These are phyloP conservation scores for Lipomyces japonicus DNA, from an alignment of 805 yeast genomes.

Conservation along the genomic window DNA sequence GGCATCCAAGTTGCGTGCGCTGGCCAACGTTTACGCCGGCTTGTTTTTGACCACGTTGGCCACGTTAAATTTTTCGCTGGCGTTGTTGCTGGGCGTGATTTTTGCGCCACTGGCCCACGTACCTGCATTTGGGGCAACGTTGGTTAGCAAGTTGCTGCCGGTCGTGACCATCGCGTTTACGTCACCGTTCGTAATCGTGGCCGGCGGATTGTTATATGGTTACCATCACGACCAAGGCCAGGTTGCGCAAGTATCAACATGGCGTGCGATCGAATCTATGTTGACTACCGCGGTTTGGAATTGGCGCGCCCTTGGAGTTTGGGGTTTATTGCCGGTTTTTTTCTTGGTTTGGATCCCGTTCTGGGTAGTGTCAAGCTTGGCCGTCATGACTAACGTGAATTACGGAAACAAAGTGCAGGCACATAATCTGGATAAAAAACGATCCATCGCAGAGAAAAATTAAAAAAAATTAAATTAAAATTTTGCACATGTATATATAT, in stretches of 20 bases:
- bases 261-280: background rate
- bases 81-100: conserved; percentile 64
- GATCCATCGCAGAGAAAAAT: background rate
- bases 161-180: conserved; percentile 44
- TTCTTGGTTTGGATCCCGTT: conserved; percentile 70
- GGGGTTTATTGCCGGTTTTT: conserved; percentile 65
- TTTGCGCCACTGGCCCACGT: conserved; percentile 67
- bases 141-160: conserved; percentile 34
- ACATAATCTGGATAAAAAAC: background rate
- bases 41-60: conserved; percentile 67
- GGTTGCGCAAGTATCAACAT: background rate
- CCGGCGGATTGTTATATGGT: no score
- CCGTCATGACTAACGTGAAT: background rate
- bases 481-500: no score
- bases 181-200: conserved; percentile 34
- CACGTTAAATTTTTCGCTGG: conserved; percentile 80
- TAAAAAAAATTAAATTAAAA: no score
- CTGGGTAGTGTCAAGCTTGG: conserved; percentile 50
- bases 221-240: no score
- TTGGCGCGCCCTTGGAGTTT: conserved; percentile 66
- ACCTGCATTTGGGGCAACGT: background rate
- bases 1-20: conserved; percentile 16
- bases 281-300: conserved; percentile 46
- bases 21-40: conserved; percentile 42
- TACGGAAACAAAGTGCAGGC: background rate